Evolutionary conservation across 805 yeast genomes (phyloP), one percentile per base, ranked within the genome.

Genomic region (Hanseniaspora meyeri): DNA sequence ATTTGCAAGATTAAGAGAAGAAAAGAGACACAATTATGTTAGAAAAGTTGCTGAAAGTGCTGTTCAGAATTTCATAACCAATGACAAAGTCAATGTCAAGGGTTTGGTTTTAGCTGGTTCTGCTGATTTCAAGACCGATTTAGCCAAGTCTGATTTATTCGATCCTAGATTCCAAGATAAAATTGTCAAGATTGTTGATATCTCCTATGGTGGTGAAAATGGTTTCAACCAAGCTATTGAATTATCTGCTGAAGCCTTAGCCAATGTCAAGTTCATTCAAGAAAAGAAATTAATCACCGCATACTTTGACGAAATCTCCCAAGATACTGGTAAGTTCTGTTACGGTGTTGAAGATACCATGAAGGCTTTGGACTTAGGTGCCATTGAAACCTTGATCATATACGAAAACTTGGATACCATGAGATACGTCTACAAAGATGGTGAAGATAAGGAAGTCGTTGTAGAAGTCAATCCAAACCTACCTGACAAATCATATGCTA

Each of bases 141-240:
- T 93, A 70, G 80, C 87, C 58, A 87, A 83, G 71, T 87, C 96
- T 45, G 99, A 93, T 69, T 73, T 93, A 75, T 91, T 93, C 69
- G 99, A 93, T 71, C 75, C 74, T 63, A 87, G 99, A 75, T 78
- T 93, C 67, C 87, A 79, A 63, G 83, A 85, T 51, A 90, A 89
- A 72, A 82, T 93, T 65, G 79, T 93, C 60, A 87, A 89, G 71
- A 80, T 90, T 68, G 98, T 95, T 57, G 99, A 93, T 76, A 86
- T 93, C 57, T 90, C 97, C 2, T 93, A 93, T 68, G 99, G 99
- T 72, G 98, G 99, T 69, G 98, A 93, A 74, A 93, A 93, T 70
- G 99, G 99, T 49, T 93, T 93, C 77, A 93, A 93, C 75, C 99
- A 93, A 77, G 99, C 99, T 47, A 95, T 93, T 65, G 98, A 93